Evolutionary conservation across 116 monocot genomes (phyloP), one percentile per base, ranked within the genome.

Genomic region (Iris pallida): DNA sequence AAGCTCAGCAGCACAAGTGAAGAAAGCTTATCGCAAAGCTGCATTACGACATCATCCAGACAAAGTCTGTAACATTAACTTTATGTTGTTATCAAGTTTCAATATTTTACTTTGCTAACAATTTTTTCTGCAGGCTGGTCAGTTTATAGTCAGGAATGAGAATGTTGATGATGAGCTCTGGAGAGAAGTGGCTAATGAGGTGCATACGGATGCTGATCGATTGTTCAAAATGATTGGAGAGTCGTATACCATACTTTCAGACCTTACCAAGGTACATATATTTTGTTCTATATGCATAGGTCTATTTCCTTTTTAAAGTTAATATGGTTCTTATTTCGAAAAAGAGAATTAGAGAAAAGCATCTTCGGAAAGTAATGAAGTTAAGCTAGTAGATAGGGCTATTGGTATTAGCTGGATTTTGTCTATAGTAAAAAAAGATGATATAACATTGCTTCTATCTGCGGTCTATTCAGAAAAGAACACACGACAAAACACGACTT

Each of bases 31-130:
- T 47, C 83, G 86, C 16, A 99, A 79, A 73, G 93, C 93, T 77
- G 99, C 99, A 63, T 59, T 99, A 46, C 83, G 76, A 56, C 93
- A 93, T 81, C 99, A 99, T 78, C 99, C 99, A 11, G 99, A 99
- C 66, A 99, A 99, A 90, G 99, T 99, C 30, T 58, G 30, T 8
- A 7, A 5, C 0, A 16, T 20, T 3, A 19, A 53, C 2, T 53
- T 7, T 66, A 13, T 48, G 8, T 53, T 14, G 13, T 66, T 8
- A 51, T 30, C 30, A 30, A 47, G 3, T 30, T 20, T 16, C 42
- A 53, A 15, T 8, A 43, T 67, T 20, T 54, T n/a, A 43, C 8
- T 78, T 71, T 47, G 42, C 14, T 63, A 40, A 65, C 49, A 16
- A 75, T 44, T 8, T 1, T 67, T 7, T 0, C 5, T 81, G 55